Conservation (phyloP, 148 eudicot species). For the Cornus suecica region DNA sequence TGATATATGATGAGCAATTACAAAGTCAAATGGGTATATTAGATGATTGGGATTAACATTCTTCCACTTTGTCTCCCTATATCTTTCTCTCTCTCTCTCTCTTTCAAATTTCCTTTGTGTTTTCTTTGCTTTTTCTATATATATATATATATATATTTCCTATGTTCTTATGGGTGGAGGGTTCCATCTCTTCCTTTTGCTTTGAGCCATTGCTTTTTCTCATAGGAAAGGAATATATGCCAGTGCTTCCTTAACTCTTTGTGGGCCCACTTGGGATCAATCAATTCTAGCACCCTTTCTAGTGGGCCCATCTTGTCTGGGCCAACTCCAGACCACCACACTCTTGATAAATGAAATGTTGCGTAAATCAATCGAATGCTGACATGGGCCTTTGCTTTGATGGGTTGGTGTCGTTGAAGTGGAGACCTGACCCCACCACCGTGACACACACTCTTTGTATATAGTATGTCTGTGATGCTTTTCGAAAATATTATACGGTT, state of each 20-base stretch:
- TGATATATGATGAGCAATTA: constrained; percentile 15
- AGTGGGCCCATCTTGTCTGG: constrained; percentile 36
- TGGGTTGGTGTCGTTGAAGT: constrained; percentile 20
- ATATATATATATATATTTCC: too few relatives aligned
- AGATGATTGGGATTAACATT: constrained; percentile 36
- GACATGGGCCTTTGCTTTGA: constrained; percentile 21
- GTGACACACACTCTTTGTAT: not conserved
- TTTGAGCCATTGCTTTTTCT: constrained; percentile 38
- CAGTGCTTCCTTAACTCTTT: constrained; percentile 22
- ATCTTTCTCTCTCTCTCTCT: constrained; percentile 2
- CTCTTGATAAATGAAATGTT: constrained; percentile 22
- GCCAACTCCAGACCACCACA: constrained; percentile 19
- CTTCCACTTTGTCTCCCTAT: constrained; percentile 45
- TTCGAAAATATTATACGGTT: too few relatives aligned
- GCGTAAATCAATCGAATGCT: constrained; percentile 18
- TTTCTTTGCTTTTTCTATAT: not conserved
- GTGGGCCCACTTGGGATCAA: constrained; percentile 25
- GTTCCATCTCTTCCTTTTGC: constrained; percentile 38
- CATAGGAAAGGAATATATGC: constrained; percentile 31
- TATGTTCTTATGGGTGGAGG: constrained; percentile 26
- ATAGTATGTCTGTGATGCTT: too few relatives aligned
- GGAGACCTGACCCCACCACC: constrained; percentile 17
- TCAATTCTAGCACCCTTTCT: constrained; percentile 6
- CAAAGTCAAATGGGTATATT: constrained; percentile 4
- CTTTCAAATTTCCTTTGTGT: too few relatives aligned